Evolutionary conservation across 2,329 filamentous ascomycete genomes (phyloP).

Genomic region (Amauroascus verrucosus): DNA sequence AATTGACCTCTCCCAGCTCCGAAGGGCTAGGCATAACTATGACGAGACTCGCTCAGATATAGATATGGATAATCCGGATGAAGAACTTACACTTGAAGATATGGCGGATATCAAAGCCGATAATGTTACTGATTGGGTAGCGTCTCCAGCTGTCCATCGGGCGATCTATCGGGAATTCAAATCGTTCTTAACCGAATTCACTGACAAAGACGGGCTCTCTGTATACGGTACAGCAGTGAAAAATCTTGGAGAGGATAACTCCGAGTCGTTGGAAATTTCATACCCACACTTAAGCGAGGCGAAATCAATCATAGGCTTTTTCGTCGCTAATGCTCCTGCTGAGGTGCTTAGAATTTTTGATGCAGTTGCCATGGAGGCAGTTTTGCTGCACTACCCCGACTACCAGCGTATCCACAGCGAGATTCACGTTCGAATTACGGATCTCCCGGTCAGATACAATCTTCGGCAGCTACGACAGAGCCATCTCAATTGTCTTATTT

Average conservation of each 20-base stretch:
- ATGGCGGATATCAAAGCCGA: conserved; percentile 87
- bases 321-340: conserved; percentile 87
- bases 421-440: conserved; percentile 93
- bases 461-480: conserved; percentile 88
- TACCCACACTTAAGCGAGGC: conserved; percentile 84
- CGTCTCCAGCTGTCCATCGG: conserved; percentile 76
- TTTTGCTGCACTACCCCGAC: conserved; percentile 89
- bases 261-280: conserved; percentile 89
- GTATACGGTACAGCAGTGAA: conserved; percentile 92
- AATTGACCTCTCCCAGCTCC: conserved; percentile 75
- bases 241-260: conserved; percentile 93
- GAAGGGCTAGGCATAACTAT: conserved; percentile 77
- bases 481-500: conserved; percentile 89
- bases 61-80: conserved; percentile 92
- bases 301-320: conserved; percentile 91
- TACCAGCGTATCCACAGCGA: conserved; percentile 97
- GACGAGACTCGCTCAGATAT: conserved; percentile 87
- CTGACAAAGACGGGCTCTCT: conserved; percentile 75
- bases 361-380: conserved; percentile 91
- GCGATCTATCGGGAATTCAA: conserved; percentile 97
- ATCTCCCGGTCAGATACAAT: conserved; percentile 89
- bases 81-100: conserved; percentile 84
- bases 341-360: conserved; percentile 95
- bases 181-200: conserved; percentile 91
- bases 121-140: conserved; percentile 90